Percentiles rank a stretch among this genome's conserved stretches.
These are phyloP conservation scores for Prunus mira DNA, from an alignment of 306 rosid species.

Conservation along the genomic window DNA sequence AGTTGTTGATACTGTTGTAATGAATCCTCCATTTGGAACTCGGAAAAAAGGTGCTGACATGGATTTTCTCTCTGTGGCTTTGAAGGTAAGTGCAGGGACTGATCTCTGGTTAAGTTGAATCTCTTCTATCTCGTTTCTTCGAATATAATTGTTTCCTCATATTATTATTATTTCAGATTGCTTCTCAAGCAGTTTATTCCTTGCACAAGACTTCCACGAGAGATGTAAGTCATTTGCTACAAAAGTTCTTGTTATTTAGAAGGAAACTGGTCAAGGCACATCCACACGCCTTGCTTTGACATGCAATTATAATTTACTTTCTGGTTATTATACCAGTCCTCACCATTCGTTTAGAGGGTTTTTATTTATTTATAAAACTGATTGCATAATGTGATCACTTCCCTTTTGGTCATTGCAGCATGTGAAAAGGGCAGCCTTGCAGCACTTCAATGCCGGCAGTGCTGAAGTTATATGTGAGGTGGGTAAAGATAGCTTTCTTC, in stretches of 20 bases:
- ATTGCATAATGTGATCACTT: background rate
- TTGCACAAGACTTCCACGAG: conserved; percentile 90
- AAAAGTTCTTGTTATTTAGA: conserved; percentile 9
- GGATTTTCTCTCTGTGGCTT: conserved; percentile 70
- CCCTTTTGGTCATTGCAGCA: conserved; percentile 55
- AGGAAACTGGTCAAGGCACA: background rate
- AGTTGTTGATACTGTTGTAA: conserved; percentile 77
- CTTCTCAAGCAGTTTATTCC: conserved; percentile 91
- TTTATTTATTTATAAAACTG: background rate
- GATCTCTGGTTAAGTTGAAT: conserved; percentile 1
- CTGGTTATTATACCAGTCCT: background rate
- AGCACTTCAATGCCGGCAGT: conserved; percentile 62
- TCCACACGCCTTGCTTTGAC: background rate
- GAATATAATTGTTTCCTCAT: conserved; percentile 9
- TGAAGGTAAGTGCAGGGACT: conserved; percentile 54
- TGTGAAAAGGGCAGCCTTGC: conserved; percentile 71
- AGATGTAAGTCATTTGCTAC: conserved; percentile 56
- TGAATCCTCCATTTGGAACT: conserved; percentile 98
- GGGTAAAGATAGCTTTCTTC: conserved; percentile 16
- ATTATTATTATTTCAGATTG: conserved; percentile 47
- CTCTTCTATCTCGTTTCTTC: background rate
- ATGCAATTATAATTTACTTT: background rate
- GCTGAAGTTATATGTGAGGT: conserved; percentile 94
- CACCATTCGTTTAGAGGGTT: background rate
- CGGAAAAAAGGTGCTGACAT: conserved; percentile 83